These are phyloP conservation scores for Eucalyptus regnans DNA, from an alignment of 345 rosid species.

Conservation along the genomic window DNA sequence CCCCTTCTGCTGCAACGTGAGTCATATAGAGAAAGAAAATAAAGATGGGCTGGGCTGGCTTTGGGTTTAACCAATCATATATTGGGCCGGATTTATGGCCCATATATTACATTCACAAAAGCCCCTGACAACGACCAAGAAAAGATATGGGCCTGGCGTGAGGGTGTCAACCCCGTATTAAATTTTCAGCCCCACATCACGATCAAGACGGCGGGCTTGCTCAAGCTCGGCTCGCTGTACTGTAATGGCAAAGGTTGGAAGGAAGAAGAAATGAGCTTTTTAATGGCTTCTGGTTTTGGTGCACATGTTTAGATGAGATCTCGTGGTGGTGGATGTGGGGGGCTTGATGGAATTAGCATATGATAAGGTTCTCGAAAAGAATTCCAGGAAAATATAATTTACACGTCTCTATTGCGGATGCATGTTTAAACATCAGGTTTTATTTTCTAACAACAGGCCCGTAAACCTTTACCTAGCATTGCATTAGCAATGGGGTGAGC, in stretches of 20 bases:
- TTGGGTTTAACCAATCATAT: no score
- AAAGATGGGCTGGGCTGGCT: no score
- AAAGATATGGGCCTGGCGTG: slow-evolving; percentile 34
- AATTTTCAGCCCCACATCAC: slow-evolving; percentile 58
- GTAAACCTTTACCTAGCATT: no score
- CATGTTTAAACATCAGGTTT: not conserved
- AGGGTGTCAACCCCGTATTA: slow-evolving; percentile 47
- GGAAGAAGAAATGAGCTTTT: slow-evolving; percentile 25
- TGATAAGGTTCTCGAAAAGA: not conserved
- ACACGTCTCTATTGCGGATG: not conserved
- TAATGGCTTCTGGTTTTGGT: not conserved
- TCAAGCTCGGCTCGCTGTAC: slow-evolving; percentile 54
- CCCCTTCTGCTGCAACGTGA: no score
- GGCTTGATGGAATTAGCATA: not conserved
- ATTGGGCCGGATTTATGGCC: no score
- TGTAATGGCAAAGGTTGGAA: slow-evolving; percentile 47
- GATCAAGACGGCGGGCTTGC: slow-evolving; percentile 40
- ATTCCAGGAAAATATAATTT: not conserved
- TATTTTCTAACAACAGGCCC: not conserved
- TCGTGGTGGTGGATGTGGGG: not conserved
- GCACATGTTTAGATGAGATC: not conserved
- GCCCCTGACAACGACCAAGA: slow-evolving; percentile 21
- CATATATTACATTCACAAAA: slow-evolving; percentile 2
- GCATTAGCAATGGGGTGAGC: no score
- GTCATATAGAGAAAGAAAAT: no score